Evolutionary conservation across 2,329 filamentous ascomycete species (phyloP).

Genomic region (Davidsoniella australis): DNA sequence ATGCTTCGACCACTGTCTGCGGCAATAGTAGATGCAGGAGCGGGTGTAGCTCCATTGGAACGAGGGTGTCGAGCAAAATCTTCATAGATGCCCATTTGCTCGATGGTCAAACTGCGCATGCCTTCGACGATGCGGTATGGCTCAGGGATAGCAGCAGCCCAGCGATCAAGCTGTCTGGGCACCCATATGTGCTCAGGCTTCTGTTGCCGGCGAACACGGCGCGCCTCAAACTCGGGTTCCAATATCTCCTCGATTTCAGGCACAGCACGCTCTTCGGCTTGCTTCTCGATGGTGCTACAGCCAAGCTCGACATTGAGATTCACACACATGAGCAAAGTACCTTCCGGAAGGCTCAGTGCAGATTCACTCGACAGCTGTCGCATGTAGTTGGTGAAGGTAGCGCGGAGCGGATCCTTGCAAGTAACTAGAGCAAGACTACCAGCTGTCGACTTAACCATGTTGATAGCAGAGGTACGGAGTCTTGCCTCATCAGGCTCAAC

Average conservation of each 20-base stretch:
- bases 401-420: slow-evolving; percentile 87
- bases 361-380: slow-evolving; percentile 51
- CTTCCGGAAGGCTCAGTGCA: slow-evolving; percentile 74
- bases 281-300: slow-evolving; percentile 86
- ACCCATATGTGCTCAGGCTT: slow-evolving; percentile 73
- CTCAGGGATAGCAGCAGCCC: slow-evolving; percentile 85
- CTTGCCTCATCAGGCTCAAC: slow-evolving; percentile 83
- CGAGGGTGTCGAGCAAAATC: slow-evolving; percentile 83
- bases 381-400: slow-evolving; percentile 96
- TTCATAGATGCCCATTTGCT: slow-evolving; percentile 92
- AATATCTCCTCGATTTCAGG: slow-evolving; percentile 93
- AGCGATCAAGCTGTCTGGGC: slow-evolving; percentile 66
- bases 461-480: slow-evolving; percentile 70
- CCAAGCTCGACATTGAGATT: slow-evolving; percentile 93
- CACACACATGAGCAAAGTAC: slow-evolving; percentile 94
- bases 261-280: slow-evolving; percentile 81
- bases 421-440: slow-evolving; percentile 93
- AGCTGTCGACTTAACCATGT: slow-evolving; percentile 86
- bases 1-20: slow-evolving; percentile 45
- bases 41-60: slow-evolving; percentile 35
- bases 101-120: slow-evolving; percentile 57
- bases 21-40: slow-evolving; percentile 37
- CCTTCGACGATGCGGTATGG: slow-evolving; percentile 73
- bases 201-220: slow-evolving; percentile 56
- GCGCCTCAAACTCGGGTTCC: slow-evolving; percentile 58